Base-by-base conservation (phyloP, 345 rosid genomes). In the Linum trigynum region DNA sequence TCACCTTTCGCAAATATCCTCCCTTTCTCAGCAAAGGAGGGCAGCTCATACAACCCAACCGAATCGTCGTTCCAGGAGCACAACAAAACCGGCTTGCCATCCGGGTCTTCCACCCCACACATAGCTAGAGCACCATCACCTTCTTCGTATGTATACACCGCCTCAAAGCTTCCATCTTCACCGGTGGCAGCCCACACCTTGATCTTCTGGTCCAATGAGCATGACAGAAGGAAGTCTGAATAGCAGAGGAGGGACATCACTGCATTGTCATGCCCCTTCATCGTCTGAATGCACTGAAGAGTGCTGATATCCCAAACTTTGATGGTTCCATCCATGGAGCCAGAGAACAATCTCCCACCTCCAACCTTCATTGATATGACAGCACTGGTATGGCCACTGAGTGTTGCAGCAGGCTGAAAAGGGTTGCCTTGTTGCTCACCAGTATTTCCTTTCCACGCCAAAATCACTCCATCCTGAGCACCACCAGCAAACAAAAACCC, bases 231-330 rank as follows among this genome's bases (percentile, higher is more conserved):
- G 53, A n/a, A 68, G 5, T n/a, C 3, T 1, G 41, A 40, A 64
- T 69, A 75, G 62, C 68, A 65, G 32, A 71, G 38, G 38, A 71
- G 61, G 4, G 75, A 75, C 15, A 57, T 71, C 4, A 75, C 72
- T 7, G 32, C 55, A 23, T 61, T 68, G 4, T 55, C 53, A 55
- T 75, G 75, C 16, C 56, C 69, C 10, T 41, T n/a, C 51, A 75
- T n/a, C 2, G 38, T 41, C 6, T 45, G 9, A 5, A 55, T 15
- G 64, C 75, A 75, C 3, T 16, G 17, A 6, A 67, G 53, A 3
- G 56, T 63, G 9, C 42, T 37, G 5, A 4, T 15, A 41, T 75
- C 63, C 78, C 75, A 71, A 1, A 63, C 59, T 56, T 60, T 65
- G 3, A 74, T 35, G 3, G 67, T 61, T 3, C 55, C 17, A 15